These are phyloP conservation scores for Malus asiatica DNA, from an alignment of 306 rosid species.

Conservation along the genomic window DNA sequence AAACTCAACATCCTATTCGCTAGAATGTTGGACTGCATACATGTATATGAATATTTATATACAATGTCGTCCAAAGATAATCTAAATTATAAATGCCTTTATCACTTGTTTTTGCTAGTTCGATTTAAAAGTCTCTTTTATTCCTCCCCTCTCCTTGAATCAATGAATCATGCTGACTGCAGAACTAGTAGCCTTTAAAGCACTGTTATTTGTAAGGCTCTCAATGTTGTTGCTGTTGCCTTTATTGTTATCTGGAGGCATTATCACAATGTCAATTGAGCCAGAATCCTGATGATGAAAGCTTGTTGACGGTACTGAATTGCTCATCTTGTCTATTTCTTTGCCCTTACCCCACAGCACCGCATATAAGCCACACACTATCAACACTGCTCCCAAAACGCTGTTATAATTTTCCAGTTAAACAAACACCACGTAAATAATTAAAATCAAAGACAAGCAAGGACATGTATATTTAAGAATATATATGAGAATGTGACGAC, in stretches of 20 bases:
- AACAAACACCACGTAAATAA: background rate
- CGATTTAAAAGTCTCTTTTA: too few relatives aligned
- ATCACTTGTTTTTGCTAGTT: too few relatives aligned
- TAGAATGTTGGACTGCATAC: too few relatives aligned
- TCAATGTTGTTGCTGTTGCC: background rate
- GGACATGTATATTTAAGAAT: background rate
- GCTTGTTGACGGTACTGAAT: background rate
- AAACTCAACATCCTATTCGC: too few relatives aligned
- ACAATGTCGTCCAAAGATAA: too few relatives aligned
- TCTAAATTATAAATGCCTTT: too few relatives aligned
- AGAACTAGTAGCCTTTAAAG: background rate
- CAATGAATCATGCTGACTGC: too few relatives aligned
- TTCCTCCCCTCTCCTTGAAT: too few relatives aligned
- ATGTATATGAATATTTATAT: too few relatives aligned
- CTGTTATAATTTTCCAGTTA: background rate
- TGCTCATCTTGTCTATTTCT: background rate
- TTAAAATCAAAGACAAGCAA: background rate
- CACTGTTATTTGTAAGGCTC: background rate
- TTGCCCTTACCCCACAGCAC: conserved; percentile 13
- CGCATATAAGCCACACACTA: background rate
- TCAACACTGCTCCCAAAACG: conserved; percentile 2
- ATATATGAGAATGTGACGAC: too few relatives aligned
- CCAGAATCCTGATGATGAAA: background rate
- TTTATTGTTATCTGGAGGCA: background rate
- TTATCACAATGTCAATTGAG: background rate